Evolutionary conservation across 2,329 filamentous ascomycete species (phyloP), one percentile per base, ranked within the genome.

Genomic region (Fusarium torulosum): DNA sequence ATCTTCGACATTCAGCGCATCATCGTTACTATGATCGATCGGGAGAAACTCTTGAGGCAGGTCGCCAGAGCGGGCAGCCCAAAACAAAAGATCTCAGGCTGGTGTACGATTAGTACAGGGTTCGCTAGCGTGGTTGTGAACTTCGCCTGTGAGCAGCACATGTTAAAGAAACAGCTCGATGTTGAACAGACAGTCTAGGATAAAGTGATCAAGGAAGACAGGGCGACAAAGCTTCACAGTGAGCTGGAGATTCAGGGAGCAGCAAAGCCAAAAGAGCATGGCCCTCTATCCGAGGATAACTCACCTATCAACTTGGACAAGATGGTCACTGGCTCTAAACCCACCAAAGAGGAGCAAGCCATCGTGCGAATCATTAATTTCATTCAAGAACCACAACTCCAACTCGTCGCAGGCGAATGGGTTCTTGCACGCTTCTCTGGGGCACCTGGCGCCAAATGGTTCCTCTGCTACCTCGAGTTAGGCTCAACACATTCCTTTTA

Each of bases 81-180:
- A 6, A 56, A 56, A 5, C 53, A 56, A 4, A 56, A 56, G 15
- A 52, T 56, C 8, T 56, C 53, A 6, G 53, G 37, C 15, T 56
- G 46, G 53, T 53, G 46, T n/a, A 53, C 23, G 5, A 21, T 56
- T 11, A 56, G 53, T 14, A 56, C 53, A 3, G 53, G 53, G 4
- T 56, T 56, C 7, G 53, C 53, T 2, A 56, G 46, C 17, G 53
- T 56, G 14, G 37, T 52, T 15, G 53, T 56, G 35, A 56, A 56
- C 5, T 56, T 56, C 6, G 21, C 45, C 1, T 56, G 53, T 4
- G 45, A 56, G 10, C 53, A 56, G n/a, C 45, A 56, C 1, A 21
- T 56, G 1, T 13, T 56, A 4, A 56, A 35, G 21, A 42, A 27
- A 6, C 53, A 56, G n/a, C 29, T 56, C 8, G 27, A 56, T 14